Conservation (phyloP, 2,329 filamentous ascomycete species). For the Cladosporium halotolerans region DNA sequence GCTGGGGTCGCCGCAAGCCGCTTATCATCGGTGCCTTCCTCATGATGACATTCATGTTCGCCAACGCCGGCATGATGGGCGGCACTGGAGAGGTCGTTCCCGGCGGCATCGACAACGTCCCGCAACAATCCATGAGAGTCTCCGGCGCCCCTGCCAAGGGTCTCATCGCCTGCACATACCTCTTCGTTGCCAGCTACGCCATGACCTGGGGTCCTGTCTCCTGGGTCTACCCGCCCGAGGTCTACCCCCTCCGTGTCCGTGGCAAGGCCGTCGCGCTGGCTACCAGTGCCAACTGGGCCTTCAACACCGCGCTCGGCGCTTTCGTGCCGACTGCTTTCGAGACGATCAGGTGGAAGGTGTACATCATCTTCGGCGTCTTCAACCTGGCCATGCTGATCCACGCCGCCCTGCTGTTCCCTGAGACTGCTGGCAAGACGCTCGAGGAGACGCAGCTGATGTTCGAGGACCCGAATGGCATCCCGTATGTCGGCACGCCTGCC, state of each 20-base stretch:
- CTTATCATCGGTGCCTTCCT: conserved; percentile 60
- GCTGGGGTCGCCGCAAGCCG: conserved; percentile 65
- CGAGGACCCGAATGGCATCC: conserved; percentile 30
- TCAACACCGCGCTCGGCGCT: conserved; percentile 55
- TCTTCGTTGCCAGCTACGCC: conserved; percentile 65
- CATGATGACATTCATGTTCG: conserved; percentile 59
- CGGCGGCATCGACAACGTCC: conserved; percentile 34
- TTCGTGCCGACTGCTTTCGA: conserved; percentile 54
- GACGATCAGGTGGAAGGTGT: conserved; percentile 53
- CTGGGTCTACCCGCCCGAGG: conserved; percentile 62
- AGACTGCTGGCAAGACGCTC: conserved; percentile 69
- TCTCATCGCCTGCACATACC: conserved; percentile 60
- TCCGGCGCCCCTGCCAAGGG: conserved; percentile 34
- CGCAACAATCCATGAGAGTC: conserved; percentile 36
- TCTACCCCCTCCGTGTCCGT: conserved; percentile 56
- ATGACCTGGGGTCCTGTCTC: conserved; percentile 56
- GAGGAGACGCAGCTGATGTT: conserved; percentile 76
- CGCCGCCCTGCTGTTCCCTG: conserved; percentile 58
- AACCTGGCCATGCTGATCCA: conserved; percentile 53
- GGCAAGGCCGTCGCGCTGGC: conserved; percentile 55
- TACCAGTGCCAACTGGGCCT: conserved; percentile 50
- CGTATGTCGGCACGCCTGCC: conserved; percentile 46
- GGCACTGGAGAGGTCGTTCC: conserved; percentile 44
- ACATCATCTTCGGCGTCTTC: conserved; percentile 65
- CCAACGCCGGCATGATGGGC: conserved; percentile 58